These are phyloP conservation scores for Dendrobium huoshanense DNA, from an alignment of 106 monocot genomes.

Conservation along the genomic window DNA sequence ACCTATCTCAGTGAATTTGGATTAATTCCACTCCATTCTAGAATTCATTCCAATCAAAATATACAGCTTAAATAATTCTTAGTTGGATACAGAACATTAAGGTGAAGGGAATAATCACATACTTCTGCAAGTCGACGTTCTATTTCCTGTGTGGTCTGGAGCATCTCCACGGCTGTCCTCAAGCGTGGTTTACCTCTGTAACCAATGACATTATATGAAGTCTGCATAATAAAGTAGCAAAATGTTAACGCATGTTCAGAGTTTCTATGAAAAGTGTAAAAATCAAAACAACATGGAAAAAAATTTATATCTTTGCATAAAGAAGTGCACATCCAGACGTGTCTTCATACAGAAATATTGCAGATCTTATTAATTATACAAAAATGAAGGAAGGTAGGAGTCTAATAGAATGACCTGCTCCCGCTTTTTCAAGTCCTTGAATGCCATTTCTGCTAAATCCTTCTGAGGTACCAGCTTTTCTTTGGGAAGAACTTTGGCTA, in stretches of 20 bases:
- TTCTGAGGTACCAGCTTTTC: slow-evolving; percentile 70
- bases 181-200: slow-evolving; percentile 81
- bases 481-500: slow-evolving; percentile 64
- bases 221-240: slow-evolving; percentile 27
- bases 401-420: slow-evolving; percentile 41
- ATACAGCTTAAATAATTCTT: not conserved
- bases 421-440: slow-evolving; percentile 64
- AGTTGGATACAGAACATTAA: not conserved
- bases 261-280: not conserved
- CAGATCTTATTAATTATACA: not conserved
- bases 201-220: slow-evolving; percentile 63
- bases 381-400: not conserved
- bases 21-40: not conserved
- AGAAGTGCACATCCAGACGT: not conserved
- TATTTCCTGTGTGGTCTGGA: slow-evolving; percentile 63
- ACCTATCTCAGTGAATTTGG: not conserved
- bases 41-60: not conserved
- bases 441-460: slow-evolving; percentile 83
- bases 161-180: slow-evolving; percentile 61
- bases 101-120: not conserved
- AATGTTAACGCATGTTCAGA: not conserved
- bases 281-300: not conserved
- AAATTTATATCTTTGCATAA: not conserved
- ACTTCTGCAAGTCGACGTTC: slow-evolving; percentile 61
- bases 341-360: not conserved